A percentile compares a stretch with the other conserved stretches of the same genome.
Evolutionary conservation across 257 asterid genomes (phyloP).

Genomic region (Rauvolfia tetraphylla): DNA sequence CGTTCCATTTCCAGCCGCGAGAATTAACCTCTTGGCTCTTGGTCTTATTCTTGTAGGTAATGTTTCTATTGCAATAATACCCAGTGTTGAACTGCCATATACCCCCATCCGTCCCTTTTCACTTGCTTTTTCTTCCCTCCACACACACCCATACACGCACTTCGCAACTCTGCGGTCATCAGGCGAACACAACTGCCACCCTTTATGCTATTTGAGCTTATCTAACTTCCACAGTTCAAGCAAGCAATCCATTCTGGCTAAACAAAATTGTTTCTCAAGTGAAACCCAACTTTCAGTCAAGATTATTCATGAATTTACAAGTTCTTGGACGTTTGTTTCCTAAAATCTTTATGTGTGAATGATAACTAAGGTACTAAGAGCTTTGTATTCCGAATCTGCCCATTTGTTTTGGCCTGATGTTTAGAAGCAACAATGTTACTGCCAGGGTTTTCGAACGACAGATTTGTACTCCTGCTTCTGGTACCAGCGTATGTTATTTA

Average conservation of each 20-base stretch:
- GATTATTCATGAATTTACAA: not conserved
- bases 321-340: constrained; percentile 7
- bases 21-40: too few relatives aligned
- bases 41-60: too few relatives aligned
- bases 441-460: constrained; percentile 98
- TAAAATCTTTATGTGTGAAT: constrained; percentile 2
- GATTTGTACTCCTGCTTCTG: constrained; percentile 86
- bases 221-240: not conserved
- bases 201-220: not conserved
- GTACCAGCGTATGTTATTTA: constrained; percentile 61
- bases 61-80: too few relatives aligned
- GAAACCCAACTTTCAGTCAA: constrained; percentile 1
- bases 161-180: not conserved
- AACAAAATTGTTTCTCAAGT: not conserved
- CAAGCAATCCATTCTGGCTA: not conserved
- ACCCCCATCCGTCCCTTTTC: not conserved
- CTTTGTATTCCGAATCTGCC: not conserved
- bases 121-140: constrained; percentile 1
- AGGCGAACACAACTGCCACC: constrained; percentile 3
- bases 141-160: not conserved
- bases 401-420: constrained; percentile 41
- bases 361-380: not conserved
- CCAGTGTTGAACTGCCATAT: not conserved
- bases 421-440: constrained; percentile 88
- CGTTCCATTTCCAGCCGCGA: too few relatives aligned